phyloP scores from a whole-genome alignment of 2,329 filamentous ascomycete genomes.

The Exophiala dermatitidis region DNA sequence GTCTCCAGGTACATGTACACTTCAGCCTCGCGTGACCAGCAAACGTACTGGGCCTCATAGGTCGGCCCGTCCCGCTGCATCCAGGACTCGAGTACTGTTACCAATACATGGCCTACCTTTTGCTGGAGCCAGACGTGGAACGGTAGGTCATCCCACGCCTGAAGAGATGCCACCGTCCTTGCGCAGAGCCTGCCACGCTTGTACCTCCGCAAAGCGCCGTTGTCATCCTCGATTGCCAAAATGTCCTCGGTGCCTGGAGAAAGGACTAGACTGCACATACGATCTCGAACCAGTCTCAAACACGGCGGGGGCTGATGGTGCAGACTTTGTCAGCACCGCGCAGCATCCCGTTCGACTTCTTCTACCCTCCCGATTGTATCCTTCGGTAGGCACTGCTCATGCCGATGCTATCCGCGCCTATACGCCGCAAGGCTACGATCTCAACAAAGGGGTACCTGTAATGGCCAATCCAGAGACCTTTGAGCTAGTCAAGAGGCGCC shows the following conservation, averaged over 20 bases:
- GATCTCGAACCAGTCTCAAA: conserved; percentile 24
- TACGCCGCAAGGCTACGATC: conserved; percentile 1
- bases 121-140: neutral
- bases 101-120: neutral
- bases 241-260: conserved; percentile 48
- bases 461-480: conserved; percentile 10
- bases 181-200: conserved; percentile 52
- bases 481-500: conserved; percentile 6
- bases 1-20: too few species aligned
- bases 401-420: conserved; percentile 12
- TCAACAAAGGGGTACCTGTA: conserved; percentile 3
- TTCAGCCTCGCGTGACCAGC: too few species aligned
- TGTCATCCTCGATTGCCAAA: conserved; percentile 48
- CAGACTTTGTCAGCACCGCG: neutral
- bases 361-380: conserved; percentile 11
- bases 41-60: too few species aligned
- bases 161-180: conserved; percentile 14
- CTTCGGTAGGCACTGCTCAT: conserved; percentile 18
- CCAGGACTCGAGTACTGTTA: too few species aligned
- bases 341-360: conserved; percentile 6
- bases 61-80: too few species aligned
- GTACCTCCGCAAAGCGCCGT: conserved; percentile 51
- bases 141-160: neutral
- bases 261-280: conserved; percentile 46
- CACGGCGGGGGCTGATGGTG: neutral